Conservation (phyloP, 2,329 filamentous ascomycete species). For the Scedosporium boydii region DNA sequence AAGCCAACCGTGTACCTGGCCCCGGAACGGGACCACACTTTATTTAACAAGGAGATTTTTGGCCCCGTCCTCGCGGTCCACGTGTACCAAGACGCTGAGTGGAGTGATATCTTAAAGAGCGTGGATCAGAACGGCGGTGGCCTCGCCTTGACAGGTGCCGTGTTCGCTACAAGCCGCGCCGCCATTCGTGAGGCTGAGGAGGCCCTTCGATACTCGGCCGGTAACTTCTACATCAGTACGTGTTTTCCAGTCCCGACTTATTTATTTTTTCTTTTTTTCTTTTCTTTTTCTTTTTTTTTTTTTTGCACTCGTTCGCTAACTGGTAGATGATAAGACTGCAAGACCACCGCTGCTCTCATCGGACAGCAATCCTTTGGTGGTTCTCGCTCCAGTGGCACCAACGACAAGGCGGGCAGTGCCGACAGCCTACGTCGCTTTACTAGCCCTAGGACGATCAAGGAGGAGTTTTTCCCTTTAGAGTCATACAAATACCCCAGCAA, state of each 20-base stretch:
- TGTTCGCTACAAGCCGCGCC: conserved; percentile 37
- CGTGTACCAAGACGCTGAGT: conserved; percentile 35
- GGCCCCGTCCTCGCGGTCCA: conserved; percentile 35
- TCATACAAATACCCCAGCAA: conserved; percentile 42
- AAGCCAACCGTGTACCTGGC: conserved; percentile 36
- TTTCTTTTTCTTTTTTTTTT: too few species aligned
- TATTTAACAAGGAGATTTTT: conserved; percentile 38
- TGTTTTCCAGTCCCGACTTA: neutral
- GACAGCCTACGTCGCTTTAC: conserved; percentile 40
- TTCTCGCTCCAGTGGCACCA: conserved; percentile 41
- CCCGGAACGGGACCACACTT: conserved; percentile 28
- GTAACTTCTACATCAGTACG: conserved; percentile 45
- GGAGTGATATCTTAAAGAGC: conserved; percentile 20
- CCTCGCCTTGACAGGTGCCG: conserved; percentile 36
- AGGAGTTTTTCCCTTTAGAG: conserved; percentile 29
- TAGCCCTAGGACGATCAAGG: conserved; percentile 41
- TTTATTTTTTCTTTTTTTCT: too few species aligned
- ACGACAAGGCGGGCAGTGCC: conserved; percentile 46
- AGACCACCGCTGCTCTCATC: conserved; percentile 45
- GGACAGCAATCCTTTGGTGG: conserved; percentile 49
- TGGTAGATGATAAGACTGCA: too few species aligned
- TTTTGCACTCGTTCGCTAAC: too few species aligned
- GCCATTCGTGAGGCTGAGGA: conserved; percentile 41
- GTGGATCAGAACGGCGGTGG: conserved; percentile 32
- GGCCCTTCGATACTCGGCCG: conserved; percentile 41